Conservation (phyloP, 768 basidiomycete genomes). For the Leccinum boreale region DNA sequence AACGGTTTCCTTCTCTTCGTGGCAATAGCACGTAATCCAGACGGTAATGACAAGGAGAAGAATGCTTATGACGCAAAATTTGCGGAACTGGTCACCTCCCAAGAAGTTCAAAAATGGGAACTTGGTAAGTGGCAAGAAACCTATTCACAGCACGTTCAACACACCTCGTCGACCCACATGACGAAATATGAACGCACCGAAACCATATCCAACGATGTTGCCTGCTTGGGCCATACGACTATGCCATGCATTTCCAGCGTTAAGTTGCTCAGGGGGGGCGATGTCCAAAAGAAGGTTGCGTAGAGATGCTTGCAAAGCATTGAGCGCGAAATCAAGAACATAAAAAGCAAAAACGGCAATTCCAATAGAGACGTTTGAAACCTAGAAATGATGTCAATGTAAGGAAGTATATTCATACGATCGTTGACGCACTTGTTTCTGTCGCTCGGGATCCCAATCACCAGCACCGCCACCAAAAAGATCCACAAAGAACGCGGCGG, state of each 20-base stretch:
- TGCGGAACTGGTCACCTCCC: conserved; percentile 93
- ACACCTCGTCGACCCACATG: not conserved
- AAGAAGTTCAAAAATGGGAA: conserved; percentile 75
- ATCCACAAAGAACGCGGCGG: conserved; percentile 76
- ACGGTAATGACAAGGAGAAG: conserved; percentile 77
- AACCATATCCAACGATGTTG: conserved; percentile 91
- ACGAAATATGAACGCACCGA: conserved; percentile 50
- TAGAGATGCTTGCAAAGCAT: conserved; percentile 89
- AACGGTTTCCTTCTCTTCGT: conserved; percentile 73
- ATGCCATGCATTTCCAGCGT: conserved; percentile 97
- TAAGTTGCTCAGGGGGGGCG: conserved; percentile 84
- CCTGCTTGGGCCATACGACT: conserved; percentile 96
- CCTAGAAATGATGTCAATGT: conserved; percentile 37
- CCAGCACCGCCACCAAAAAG: conserved; percentile 70
- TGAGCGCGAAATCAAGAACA: conserved; percentile 93
- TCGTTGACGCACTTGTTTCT: conserved; percentile 47
- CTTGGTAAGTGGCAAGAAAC: conserved; percentile 83
- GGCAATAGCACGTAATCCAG: conserved; percentile 82
- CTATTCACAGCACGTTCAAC: conserved; percentile 34
- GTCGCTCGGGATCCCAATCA: conserved; percentile 82
- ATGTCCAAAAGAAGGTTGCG: conserved; percentile 92
- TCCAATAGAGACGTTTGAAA: conserved; percentile 67
- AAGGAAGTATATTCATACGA: not conserved
- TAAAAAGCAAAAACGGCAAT: conserved; percentile 92
- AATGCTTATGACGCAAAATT: conserved; percentile 88